Evolutionary conservation across 2,329 filamentous ascomycete genomes (phyloP).

Genomic region (Fusarium sp.): DNA sequence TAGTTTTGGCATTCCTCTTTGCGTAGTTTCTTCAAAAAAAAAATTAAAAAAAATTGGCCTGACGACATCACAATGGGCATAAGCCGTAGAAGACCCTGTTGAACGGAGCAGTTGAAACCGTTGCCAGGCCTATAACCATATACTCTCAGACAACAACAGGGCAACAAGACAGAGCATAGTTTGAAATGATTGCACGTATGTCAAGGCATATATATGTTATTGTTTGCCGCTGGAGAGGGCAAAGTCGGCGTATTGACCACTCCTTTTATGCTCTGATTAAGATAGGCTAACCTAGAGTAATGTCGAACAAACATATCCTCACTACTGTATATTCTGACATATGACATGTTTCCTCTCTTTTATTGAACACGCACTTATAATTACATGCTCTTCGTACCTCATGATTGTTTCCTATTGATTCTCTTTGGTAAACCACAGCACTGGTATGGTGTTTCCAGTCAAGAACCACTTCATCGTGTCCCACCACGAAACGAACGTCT

Average conservation of each 20-base stretch:
- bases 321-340: background rate
- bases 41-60: too few species aligned
- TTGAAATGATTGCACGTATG: background rate
- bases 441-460: too few species aligned
- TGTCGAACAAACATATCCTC: background rate
- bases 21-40: background rate
- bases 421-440: background rate
- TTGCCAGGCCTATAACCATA: too few species aligned
- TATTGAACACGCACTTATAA: too few species aligned
- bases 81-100: too few species aligned
- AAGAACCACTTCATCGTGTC: too few species aligned
- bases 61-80: background rate
- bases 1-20: background rate
- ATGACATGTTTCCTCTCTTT: background rate
- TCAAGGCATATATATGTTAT: background rate
- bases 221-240: background rate
- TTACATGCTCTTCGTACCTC: too few species aligned
- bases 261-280: background rate
- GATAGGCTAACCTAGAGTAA: constrained; percentile 10
- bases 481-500: too few species aligned
- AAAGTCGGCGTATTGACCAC: background rate
- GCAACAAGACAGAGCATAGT: background rate
- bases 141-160: background rate
- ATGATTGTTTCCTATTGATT: background rate
- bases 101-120: too few species aligned